Evolutionary conservation across 2,329 filamentous ascomycete genomes (phyloP), one percentile per base, ranked within the genome.

Genomic region (Thelonectria olida): DNA sequence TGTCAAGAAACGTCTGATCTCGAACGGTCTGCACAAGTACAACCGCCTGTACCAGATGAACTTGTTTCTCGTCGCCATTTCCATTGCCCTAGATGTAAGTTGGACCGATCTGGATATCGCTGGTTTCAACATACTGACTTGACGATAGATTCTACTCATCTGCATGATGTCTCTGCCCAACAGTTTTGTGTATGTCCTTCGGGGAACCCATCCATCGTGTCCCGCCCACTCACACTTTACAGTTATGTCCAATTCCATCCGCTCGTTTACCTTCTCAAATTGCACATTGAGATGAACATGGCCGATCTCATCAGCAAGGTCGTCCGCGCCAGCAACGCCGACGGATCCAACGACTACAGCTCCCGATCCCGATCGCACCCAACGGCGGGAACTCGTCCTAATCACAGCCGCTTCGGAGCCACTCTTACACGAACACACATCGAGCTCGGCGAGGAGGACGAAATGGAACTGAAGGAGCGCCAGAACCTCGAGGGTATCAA

Each of bases 11-110:
- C 78, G 79, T 9, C 74, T 85, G 0, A 78, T 84, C 53, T 74
- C 77, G 49, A 80, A 82, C 41, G 82, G 82, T 15, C 74, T 85
- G 0, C 77, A 78, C 2, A 84, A 85, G 67, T 85, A 85, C 68
- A 79, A 79, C 54, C 72, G 76, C 20, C 74, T 85, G 7, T 79
- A 83, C 23, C 74, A 74, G 39, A 75, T 76, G 67, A 75, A 75
- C 20, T 55, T 75, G 45, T 60, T 65, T 9, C 54, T 75, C 28
- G 72, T 73, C n/a, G 64, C 22, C 0, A 63, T 74, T 4, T 75
- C 74, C 0, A 72, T 75, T 9, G 67, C 68, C 2, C 49, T 75
- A 0, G 74, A 75, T 45, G 55, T 70, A 47, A 55, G 66, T 62
- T 15, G 6, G 5, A 13, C 13, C 0, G 1, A 10, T 7, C 17